These are phyloP conservation scores for Brachypodium distachyon DNA, from an alignment of 202 grass and related monocot species.

Conservation along the genomic window DNA sequence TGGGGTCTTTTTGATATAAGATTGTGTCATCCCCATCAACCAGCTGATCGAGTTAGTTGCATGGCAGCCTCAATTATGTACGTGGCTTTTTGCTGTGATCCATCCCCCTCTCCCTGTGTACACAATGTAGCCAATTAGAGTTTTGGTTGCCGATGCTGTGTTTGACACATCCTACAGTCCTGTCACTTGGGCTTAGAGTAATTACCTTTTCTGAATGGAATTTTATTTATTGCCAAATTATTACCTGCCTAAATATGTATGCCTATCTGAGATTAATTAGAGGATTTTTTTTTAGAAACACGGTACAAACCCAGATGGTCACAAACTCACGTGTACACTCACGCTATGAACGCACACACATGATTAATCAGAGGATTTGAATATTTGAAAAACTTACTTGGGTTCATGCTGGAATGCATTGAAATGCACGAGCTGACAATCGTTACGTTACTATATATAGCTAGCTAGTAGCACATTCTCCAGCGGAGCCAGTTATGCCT, in stretches of 20 bases:
- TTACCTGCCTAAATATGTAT: background rate
- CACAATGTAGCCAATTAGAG: background rate
- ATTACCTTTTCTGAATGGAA: too few relatives aligned
- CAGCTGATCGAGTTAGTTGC: background rate
- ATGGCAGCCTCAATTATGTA: slow-evolving; percentile 17
- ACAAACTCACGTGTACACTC: too few relatives aligned
- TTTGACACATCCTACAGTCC: background rate
- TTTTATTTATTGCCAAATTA: too few relatives aligned
- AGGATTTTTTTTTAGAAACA: too few relatives aligned
- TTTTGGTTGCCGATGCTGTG: background rate
- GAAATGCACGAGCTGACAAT: too few relatives aligned
- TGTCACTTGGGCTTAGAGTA: slow-evolving; percentile 1
- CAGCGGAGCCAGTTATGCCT: too few relatives aligned
- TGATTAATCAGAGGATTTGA: too few relatives aligned
- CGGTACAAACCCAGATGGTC: too few relatives aligned
- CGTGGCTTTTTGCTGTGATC: background rate
- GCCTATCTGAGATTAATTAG: too few relatives aligned
- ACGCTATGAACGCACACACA: too few relatives aligned
- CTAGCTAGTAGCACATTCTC: too few relatives aligned
- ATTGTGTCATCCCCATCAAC: slow-evolving; percentile 2
- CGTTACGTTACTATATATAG: too few relatives aligned
- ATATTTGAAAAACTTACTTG: background rate
- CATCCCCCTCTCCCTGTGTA: background rate
- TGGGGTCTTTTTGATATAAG: slow-evolving; percentile 4
- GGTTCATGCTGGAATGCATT: background rate